A percentile compares a stretch with the other conserved stretches of the same genome.
Conservation (phyloP, 2,329 filamentous ascomycete species). For the Teratosphaeria destructans region DNA sequence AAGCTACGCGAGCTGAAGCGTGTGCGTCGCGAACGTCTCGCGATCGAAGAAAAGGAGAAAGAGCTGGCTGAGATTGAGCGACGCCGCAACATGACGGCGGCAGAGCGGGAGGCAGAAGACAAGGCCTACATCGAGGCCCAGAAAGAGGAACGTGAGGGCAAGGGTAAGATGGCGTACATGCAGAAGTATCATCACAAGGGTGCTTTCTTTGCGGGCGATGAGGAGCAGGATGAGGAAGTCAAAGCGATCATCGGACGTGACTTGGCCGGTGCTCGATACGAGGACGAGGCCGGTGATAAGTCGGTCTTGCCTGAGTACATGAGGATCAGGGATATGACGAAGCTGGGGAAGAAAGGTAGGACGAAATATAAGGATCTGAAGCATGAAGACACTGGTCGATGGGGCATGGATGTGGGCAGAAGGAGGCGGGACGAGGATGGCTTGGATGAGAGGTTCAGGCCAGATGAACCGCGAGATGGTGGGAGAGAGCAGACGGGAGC, state of each 20-base stretch:
- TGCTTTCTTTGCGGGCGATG: constrained; percentile 74
- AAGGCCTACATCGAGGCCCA: constrained; percentile 65
- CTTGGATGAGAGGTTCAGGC: constrained; percentile 57
- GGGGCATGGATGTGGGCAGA: constrained; percentile 55
- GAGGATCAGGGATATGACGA: constrained; percentile 87
- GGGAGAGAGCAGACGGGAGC: constrained; percentile 50
- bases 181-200: constrained; percentile 96
- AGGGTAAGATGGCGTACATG: constrained; percentile 80
- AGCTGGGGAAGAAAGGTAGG: constrained; percentile 81
- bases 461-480: constrained; percentile 44
- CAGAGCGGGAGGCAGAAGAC: constrained; percentile 80
- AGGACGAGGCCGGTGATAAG: constrained; percentile 72
- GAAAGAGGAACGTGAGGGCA: constrained; percentile 60
- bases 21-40: constrained; percentile 74
- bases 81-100: constrained; percentile 71
- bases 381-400: constrained; percentile 80
- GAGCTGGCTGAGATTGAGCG: constrained; percentile 86
- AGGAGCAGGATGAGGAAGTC: constrained; percentile 46
- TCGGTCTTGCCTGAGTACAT: constrained; percentile 82
- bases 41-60: constrained; percentile 71
- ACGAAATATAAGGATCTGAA: constrained; percentile 84
- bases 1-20: constrained; percentile 83
- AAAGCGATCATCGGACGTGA: constrained; percentile 70
- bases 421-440: constrained; percentile 33
- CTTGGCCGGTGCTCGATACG: constrained; percentile 73